These are phyloP conservation scores for Grigorovia jiainica DNA, from an alignment of 805 yeast species.

Conservation along the genomic window DNA sequence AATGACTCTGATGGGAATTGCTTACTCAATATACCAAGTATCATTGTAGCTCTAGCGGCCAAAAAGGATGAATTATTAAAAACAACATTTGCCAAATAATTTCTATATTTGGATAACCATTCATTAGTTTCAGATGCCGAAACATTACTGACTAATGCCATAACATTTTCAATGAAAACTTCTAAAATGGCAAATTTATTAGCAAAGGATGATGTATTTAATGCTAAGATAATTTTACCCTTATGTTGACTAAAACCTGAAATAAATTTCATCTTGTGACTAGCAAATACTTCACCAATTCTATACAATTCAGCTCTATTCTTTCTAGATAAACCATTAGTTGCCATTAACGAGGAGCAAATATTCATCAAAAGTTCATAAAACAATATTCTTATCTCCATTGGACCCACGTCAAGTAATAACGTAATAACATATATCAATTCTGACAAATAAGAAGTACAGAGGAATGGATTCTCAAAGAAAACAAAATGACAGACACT, in stretches of 20 bases:
- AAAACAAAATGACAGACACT: constrained; percentile 54
- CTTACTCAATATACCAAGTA: constrained; percentile 60
- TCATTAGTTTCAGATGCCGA: constrained; percentile 37
- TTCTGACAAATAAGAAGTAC: constrained; percentile 62
- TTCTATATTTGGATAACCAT: constrained; percentile 60
- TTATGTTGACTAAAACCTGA: constrained; percentile 59
- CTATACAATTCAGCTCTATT: constrained; percentile 36
- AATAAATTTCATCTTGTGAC: constrained; percentile 58
- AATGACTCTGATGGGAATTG: constrained; percentile 52
- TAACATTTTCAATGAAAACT: constrained; percentile 45
- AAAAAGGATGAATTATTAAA: constrained; percentile 47
- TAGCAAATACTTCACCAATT: constrained; percentile 34
- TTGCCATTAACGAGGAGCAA: constrained; percentile 57
- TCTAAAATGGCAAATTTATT: constrained; percentile 40
- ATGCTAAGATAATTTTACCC: constrained; percentile 27
- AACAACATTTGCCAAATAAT: constrained; percentile 53
- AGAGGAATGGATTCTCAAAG: constrained; percentile 56
- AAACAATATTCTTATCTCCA: constrained; percentile 48
- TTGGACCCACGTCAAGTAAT: constrained; percentile 41
- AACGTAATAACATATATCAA: constrained; percentile 58
- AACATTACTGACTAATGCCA: constrained; percentile 42
- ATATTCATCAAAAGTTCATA: constrained; percentile 57
- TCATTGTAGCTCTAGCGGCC: constrained; percentile 57
- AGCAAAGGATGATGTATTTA: constrained; percentile 31
- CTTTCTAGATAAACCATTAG: constrained; percentile 38